These are phyloP conservation scores for Mucor sp. DNA, from an alignment of 371 early-diverging fungal genomes.

Conservation along the genomic window DNA sequence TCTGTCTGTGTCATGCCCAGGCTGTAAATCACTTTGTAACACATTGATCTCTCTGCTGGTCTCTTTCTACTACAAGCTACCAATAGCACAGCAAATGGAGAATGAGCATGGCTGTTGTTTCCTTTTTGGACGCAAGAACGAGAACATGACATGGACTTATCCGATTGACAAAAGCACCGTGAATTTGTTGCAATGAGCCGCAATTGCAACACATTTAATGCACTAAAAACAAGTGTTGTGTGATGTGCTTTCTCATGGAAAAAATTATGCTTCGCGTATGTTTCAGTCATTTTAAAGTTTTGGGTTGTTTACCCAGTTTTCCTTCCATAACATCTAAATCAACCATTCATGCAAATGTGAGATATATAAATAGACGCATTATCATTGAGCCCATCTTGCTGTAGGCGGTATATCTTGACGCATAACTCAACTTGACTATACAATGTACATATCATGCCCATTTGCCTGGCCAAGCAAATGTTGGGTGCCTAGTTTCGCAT, in stretches of 20 bases:
- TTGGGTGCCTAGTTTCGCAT: not conserved
- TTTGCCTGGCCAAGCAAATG: not conserved
- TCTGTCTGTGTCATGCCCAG: not conserved
- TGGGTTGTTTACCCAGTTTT: not conserved
- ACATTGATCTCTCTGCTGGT: not conserved
- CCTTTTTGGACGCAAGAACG: not conserved
- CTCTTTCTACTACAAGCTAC: not conserved
- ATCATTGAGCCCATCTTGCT: not conserved
- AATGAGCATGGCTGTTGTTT: not conserved
- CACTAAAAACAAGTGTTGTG: too few species aligned
- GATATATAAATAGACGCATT: too few species aligned
- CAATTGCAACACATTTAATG: not conserved
- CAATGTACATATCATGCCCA: not conserved
- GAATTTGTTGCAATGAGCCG: not conserved
- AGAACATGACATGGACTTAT: not conserved
- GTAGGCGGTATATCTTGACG: not conserved
- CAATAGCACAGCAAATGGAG: not conserved
- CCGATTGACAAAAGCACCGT: not conserved
- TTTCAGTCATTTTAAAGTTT: not conserved
- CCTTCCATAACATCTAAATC: not conserved
- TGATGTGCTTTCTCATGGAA: not conserved
- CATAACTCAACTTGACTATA: not conserved
- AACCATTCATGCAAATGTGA: not conserved
- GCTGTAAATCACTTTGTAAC: not conserved
- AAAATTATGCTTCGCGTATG: not conserved